phyloP scores from a whole-genome alignment of 2,329 filamentous ascomycete genomes.

The Fusarium sublunatum region DNA sequence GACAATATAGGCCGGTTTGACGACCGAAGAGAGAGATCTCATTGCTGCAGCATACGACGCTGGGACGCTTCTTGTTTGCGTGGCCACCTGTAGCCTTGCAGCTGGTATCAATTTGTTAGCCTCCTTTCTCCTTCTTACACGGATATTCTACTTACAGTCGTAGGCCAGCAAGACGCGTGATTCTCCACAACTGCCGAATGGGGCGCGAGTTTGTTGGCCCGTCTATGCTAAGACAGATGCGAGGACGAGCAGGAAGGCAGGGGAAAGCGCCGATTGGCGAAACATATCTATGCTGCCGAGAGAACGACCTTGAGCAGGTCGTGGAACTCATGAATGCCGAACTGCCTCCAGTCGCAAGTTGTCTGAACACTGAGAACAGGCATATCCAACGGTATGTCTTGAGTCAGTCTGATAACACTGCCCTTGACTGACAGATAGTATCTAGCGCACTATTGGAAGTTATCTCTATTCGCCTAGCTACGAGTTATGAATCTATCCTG shows the following conservation, averaged over 20 bases:
- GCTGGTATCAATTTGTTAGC: slow-evolving; percentile 78
- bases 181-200: slow-evolving; percentile 80
- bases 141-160: slow-evolving; percentile 18
- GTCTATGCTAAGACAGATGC: slow-evolving; percentile 84
- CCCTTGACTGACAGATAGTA: slow-evolving; percentile 28
- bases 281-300: slow-evolving; percentile 79
- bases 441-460: slow-evolving; percentile 76
- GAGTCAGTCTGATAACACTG: not conserved
- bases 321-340: slow-evolving; percentile 78
- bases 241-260: slow-evolving; percentile 80
- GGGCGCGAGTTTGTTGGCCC: slow-evolving; percentile 81
- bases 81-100: slow-evolving; percentile 83
- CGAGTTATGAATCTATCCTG: slow-evolving; percentile 70
- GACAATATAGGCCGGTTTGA: slow-evolving; percentile 69
- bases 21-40: slow-evolving; percentile 78
- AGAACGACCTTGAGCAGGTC: slow-evolving; percentile 75
- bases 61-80: slow-evolving; percentile 75
- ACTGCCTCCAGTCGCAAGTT: slow-evolving; percentile 75
- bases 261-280: slow-evolving; percentile 82
- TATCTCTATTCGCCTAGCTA: slow-evolving; percentile 75
- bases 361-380: slow-evolving; percentile 72
- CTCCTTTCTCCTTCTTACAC: not conserved
- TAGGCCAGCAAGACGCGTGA: slow-evolving; percentile 74
- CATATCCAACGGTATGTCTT: slow-evolving; percentile 70
- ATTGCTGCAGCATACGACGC: slow-evolving; percentile 77